phyloP scores from a whole-genome alignment of 2,329 filamentous ascomycete genomes.

The Acephala macrosclerotiorum region DNA sequence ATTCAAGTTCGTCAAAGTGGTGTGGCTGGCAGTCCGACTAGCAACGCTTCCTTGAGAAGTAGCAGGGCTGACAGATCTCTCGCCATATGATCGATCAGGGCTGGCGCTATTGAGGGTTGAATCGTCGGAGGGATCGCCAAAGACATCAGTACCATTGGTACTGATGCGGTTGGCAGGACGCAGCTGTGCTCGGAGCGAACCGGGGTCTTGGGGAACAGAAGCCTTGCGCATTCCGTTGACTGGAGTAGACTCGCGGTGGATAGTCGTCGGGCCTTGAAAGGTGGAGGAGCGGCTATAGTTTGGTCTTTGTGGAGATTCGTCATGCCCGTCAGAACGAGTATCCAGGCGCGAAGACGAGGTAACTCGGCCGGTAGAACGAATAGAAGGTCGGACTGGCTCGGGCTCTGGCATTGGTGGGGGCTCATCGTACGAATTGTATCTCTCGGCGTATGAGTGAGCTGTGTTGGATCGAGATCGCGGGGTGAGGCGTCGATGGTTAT shows the following conservation, averaged over 20 bases:
- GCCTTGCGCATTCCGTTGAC: constrained; percentile 57
- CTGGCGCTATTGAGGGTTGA: constrained; percentile 56
- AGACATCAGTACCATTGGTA: constrained; percentile 49
- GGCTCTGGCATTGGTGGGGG: constrained; percentile 52
- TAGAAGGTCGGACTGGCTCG: constrained; percentile 53
- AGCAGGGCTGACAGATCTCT: constrained; percentile 60
- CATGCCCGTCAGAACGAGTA: constrained; percentile 39
- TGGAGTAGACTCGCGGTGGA: constrained; percentile 58
- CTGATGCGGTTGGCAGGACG: constrained; percentile 41
- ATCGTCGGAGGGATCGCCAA: constrained; percentile 58
- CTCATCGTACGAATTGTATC: constrained; percentile 62
- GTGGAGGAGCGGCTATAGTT: constrained; percentile 58
- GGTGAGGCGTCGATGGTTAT: constrained; percentile 33
- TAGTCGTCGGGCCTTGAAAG: constrained; percentile 63
- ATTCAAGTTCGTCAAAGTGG: constrained; percentile 44
- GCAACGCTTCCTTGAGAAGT: constrained; percentile 57
- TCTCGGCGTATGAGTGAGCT: constrained; percentile 67
- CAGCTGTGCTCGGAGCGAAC: constrained; percentile 46
- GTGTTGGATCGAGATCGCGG: constrained; percentile 66
- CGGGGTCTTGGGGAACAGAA: constrained; percentile 56
- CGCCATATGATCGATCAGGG: constrained; percentile 55
- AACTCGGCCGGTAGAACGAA: constrained; percentile 52
- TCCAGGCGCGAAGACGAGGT: constrained; percentile 37
- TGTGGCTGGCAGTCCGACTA: constrained; percentile 59
- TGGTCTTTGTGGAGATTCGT: constrained; percentile 52